Evolutionary conservation across 129 eudicot species (phyloP).

Genomic region (Calendula officinalis): DNA sequence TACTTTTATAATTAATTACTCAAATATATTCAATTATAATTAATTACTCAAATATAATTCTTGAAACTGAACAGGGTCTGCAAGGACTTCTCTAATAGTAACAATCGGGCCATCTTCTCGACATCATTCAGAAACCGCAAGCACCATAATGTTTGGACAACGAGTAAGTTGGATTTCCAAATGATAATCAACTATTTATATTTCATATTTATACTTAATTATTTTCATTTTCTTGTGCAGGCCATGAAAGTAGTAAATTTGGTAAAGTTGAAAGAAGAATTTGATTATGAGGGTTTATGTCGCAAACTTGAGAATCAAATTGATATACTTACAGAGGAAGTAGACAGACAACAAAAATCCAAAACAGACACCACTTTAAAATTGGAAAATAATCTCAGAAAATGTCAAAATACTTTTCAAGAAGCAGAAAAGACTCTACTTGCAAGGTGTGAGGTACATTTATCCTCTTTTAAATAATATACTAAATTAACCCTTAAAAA

Average conservation of each 20-base stretch:
- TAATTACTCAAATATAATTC: slow-evolving; percentile 25
- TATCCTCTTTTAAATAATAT: not conserved
- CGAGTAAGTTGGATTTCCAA: slow-evolving; percentile 51
- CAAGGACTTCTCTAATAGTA: slow-evolving; percentile 90
- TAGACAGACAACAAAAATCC: slow-evolving; percentile 81
- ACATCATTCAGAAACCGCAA: slow-evolving; percentile 85
- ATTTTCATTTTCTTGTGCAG: slow-evolving; percentile 45
- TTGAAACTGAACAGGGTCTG: slow-evolving; percentile 62
- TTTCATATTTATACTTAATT: slow-evolving; percentile 4
- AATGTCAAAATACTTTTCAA: slow-evolving; percentile 52
- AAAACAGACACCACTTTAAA: slow-evolving; percentile 52
- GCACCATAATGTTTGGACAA: slow-evolving; percentile 95
- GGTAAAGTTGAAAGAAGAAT: slow-evolving; percentile 92
- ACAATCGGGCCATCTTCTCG: slow-evolving; percentile 89
- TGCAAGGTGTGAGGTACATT: slow-evolving; percentile 82
- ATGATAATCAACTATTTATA: not conserved
- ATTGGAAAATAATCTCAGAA: slow-evolving; percentile 58
- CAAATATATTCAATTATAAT: slow-evolving; percentile 10
- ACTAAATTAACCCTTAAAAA: not conserved
- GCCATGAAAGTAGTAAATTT: slow-evolving; percentile 94
- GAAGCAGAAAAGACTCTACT: slow-evolving; percentile 59
- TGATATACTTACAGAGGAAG: slow-evolving; percentile 71
- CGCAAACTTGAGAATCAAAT: slow-evolving; percentile 88
- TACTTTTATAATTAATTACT: slow-evolving; percentile 17
- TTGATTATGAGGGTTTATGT: slow-evolving; percentile 87